phyloP scores from a whole-genome alignment of 2,329 filamentous ascomycete species.

The Diaporthe sp. region DNA sequence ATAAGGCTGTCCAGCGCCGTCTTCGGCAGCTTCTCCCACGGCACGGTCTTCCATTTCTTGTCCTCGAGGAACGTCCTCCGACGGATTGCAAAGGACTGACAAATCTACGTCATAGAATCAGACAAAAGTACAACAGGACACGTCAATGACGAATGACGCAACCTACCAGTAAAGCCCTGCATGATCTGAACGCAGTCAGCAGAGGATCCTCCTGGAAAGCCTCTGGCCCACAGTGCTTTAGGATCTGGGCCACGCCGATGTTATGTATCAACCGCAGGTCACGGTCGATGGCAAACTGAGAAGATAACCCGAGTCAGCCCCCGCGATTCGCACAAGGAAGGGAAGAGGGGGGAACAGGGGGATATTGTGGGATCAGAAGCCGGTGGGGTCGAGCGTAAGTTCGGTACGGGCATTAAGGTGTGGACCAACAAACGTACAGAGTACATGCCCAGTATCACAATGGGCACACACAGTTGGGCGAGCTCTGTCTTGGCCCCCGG shows the following conservation, averaged over 20 bases:
- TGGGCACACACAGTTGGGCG: constrained; percentile 38
- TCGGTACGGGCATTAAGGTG: neutral
- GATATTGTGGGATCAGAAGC: constrained; percentile 11
- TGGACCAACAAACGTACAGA: constrained; percentile 38
- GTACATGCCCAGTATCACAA: constrained; percentile 42
- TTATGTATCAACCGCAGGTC: constrained; percentile 48
- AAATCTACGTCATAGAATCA: constrained; percentile 39
- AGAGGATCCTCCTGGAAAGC: constrained; percentile 46
- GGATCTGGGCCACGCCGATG: constrained; percentile 46
- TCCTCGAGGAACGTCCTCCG: constrained; percentile 44
- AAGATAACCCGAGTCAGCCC: neutral
- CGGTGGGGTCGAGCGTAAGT: constrained; percentile 9
- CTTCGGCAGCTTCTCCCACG: constrained; percentile 45
- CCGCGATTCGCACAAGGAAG: neutral
- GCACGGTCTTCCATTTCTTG: constrained; percentile 45
- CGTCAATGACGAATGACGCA: neutral
- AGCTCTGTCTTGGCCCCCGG: constrained; percentile 28
- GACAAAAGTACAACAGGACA: neutral
- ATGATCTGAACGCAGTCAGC: constrained; percentile 46
- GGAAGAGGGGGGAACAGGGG: constrained; percentile 18
- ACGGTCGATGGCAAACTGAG: constrained; percentile 45
- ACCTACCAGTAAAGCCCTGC: constrained; percentile 45
- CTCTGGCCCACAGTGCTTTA: constrained; percentile 47
- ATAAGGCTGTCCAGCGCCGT: constrained; percentile 44
- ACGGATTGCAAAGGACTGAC: constrained; percentile 46